These are phyloP conservation scores for Dictyostelium firmibasis DNA, from an alignment of 78 protist genomes.

Conservation along the genomic window DNA sequence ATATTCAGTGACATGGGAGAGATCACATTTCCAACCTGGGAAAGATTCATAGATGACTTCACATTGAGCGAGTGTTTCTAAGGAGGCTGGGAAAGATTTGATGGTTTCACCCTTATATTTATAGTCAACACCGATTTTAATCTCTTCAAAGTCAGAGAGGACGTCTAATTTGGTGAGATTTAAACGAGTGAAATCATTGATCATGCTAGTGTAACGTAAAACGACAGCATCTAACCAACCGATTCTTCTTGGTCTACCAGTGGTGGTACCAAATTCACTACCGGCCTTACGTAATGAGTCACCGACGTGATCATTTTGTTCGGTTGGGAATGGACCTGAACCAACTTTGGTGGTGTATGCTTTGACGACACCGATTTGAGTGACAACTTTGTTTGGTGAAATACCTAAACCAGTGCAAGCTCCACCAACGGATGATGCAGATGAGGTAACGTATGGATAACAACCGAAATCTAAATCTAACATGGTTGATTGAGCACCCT, in stretches of 20 bases:
- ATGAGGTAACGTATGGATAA: constrained; percentile 96
- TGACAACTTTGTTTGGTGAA: constrained; percentile 85
- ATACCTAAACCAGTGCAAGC: constrained; percentile 93
- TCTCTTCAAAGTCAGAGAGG: constrained; percentile 74
- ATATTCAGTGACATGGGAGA: constrained; percentile 53
- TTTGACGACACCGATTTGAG: constrained; percentile 95
- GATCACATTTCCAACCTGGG: constrained; percentile 90
- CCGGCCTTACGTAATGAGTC: constrained; percentile 85
- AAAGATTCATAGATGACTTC: constrained; percentile 88
- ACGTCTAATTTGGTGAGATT: constrained; percentile 94
- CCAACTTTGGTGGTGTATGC: constrained; percentile 96
- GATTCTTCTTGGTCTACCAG: constrained; percentile 94
- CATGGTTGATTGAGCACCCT: constrained; percentile 96
- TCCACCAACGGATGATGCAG: constrained; percentile 92
- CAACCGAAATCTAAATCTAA: constrained; percentile 96
- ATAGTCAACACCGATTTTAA: constrained; percentile 90
- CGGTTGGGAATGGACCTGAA: constrained; percentile 95
- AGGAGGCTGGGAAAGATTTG: constrained; percentile 72
- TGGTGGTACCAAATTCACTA: constrained; percentile 94
- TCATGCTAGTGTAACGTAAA: constrained; percentile 85
- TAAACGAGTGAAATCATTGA: constrained; percentile 89
- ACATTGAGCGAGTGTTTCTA: constrained; percentile 62
- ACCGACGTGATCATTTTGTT: constrained; percentile 74
- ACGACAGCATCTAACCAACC: constrained; percentile 97
- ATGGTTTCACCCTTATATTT: constrained; percentile 62